phyloP scores from a whole-genome alignment of 2,329 filamentous ascomycete species.

The Stachybotrys echinatus region DNA sequence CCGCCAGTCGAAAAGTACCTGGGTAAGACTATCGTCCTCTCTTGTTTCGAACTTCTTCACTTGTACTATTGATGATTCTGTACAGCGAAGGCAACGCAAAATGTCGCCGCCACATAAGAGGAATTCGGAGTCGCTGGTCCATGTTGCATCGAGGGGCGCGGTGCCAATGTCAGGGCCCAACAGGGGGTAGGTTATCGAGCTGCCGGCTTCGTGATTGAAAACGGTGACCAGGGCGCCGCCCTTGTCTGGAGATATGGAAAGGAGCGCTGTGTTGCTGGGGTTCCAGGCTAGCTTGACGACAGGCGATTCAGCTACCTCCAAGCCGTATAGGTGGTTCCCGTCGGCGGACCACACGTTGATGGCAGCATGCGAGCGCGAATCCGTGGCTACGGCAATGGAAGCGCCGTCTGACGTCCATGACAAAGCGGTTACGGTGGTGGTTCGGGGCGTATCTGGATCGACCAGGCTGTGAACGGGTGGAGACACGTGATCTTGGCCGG shows the following conservation, averaged over 20 bases:
- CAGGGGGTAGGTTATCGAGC: conserved; percentile 42
- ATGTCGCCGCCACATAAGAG: conserved; percentile 53
- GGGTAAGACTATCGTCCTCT: conserved; percentile 47
- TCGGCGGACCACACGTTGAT: conserved; percentile 53
- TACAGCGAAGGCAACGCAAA: conserved; percentile 42
- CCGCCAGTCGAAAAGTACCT: conserved; percentile 50
- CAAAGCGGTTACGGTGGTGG: conserved; percentile 52
- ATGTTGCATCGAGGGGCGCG: conserved; percentile 54
- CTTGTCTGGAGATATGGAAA: conserved; percentile 52
- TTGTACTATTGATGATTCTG: conserved; percentile 39
- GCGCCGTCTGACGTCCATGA: conserved; percentile 55
- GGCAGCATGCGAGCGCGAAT: conserved; percentile 44
- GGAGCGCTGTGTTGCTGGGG: conserved; percentile 45
- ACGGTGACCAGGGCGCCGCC: conserved; percentile 51
- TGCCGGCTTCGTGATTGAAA: conserved; percentile 38
- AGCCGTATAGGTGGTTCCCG: conserved; percentile 45
- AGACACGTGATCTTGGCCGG: conserved; percentile 35
- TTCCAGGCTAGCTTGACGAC: conserved; percentile 60
- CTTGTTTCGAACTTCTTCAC: conserved; percentile 46
- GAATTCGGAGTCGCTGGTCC: conserved; percentile 55
- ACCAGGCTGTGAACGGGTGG: conserved; percentile 35
- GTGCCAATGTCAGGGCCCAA: conserved; percentile 43
- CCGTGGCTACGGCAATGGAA: conserved; percentile 53
- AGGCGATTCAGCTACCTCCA: conserved; percentile 55
- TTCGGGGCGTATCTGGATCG: conserved; percentile 45